A percentile compares a stretch with the other conserved stretches of the same genome.
These are phyloP conservation scores for Theobroma grandiflorum DNA, from an alignment of 441 rosid species.

Conservation along the genomic window DNA sequence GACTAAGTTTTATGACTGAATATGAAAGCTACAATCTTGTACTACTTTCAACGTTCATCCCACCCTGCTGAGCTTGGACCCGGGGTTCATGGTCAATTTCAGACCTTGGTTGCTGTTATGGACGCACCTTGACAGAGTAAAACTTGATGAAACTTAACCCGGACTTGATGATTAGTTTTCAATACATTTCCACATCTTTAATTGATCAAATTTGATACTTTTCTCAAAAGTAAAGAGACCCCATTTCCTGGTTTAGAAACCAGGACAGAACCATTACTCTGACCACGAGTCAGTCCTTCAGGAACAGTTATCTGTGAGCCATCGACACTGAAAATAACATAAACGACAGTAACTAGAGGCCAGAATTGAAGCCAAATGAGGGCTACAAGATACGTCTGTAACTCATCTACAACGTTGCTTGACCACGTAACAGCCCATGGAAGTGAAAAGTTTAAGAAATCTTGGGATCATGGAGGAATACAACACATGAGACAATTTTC, in stretches of 20 bases:
- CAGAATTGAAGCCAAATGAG: constrained; percentile 19
- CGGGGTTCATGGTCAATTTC: background rate
- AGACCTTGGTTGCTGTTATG: background rate
- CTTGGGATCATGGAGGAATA: background rate
- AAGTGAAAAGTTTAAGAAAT: background rate
- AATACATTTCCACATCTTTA: background rate
- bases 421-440: background rate
- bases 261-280: background rate
- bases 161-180: background rate
- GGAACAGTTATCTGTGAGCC: background rate
- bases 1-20: background rate
- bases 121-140: background rate
- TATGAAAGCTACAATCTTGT: background rate
- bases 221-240: background rate
- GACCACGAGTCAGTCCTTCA: background rate
- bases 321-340: background rate
- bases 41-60: background rate
- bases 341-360: constrained; percentile 6
- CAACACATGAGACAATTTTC: background rate
- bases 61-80: background rate
- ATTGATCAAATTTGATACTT: background rate
- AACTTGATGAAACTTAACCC: background rate
- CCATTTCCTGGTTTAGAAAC: constrained; percentile 14
- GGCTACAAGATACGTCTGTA: constrained; percentile 14
- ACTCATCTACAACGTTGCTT: constrained; percentile 12